These are phyloP conservation scores for Taphrina wiesneri DNA, from an alignment of 1,139 yeast species.

Conservation along the genomic window DNA sequence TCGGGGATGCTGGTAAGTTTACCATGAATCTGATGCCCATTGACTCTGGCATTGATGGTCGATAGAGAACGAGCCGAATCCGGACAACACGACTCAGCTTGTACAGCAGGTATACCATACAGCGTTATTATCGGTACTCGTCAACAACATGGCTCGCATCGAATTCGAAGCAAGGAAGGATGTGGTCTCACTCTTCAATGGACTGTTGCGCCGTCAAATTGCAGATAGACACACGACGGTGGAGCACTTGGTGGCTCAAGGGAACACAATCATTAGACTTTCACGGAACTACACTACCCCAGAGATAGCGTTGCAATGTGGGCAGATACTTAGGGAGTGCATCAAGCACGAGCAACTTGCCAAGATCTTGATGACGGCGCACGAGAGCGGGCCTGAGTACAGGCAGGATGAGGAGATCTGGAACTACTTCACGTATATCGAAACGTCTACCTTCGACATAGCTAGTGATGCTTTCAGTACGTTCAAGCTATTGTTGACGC, in stretches of 20 bases:
- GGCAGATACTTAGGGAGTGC: slow-evolving; percentile 82
- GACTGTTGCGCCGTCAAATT: slow-evolving; percentile 74
- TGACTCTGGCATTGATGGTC: background rate
- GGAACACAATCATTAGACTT: slow-evolving; percentile 63
- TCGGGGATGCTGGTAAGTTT: slow-evolving; percentile 63
- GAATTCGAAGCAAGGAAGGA: slow-evolving; percentile 91
- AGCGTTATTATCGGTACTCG: slow-evolving; percentile 65
- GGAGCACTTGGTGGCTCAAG: slow-evolving; percentile 70
- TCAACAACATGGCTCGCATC: slow-evolving; percentile 59
- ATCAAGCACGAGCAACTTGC: slow-evolving; percentile 75
- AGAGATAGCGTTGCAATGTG: slow-evolving; percentile 73
- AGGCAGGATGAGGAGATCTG: slow-evolving; percentile 56
- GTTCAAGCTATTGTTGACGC: slow-evolving; percentile 53
- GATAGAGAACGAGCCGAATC: slow-evolving; percentile 38
- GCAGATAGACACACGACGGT: slow-evolving; percentile 82
- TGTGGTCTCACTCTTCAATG: slow-evolving; percentile 69
- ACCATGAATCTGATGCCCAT: background rate
- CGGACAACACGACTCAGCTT: slow-evolving; percentile 63
- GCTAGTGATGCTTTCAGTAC: slow-evolving; percentile 89
- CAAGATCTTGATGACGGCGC: slow-evolving; percentile 52
- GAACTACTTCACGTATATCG: slow-evolving; percentile 79
- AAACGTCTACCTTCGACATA: slow-evolving; percentile 75
- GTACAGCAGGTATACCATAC: slow-evolving; percentile 76
- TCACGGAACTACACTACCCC: slow-evolving; percentile 58
- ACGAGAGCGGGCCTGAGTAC: background rate